Conservation (phyloP, 345 rosid genomes). For the Citrus sp. region DNA sequence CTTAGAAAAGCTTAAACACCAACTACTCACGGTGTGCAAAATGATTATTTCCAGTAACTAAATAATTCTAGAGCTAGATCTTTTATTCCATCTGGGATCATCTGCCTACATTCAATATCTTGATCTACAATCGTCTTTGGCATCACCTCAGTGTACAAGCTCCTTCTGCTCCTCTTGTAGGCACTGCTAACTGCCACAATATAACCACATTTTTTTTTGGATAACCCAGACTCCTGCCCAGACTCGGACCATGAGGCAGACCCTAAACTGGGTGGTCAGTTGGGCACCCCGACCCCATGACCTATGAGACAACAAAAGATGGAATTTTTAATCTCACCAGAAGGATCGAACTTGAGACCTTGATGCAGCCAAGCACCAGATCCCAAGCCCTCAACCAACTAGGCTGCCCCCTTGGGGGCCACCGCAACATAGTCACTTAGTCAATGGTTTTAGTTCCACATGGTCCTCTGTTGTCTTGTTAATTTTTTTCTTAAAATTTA, state of each 20-base stretch:
- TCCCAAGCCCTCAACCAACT: no score
- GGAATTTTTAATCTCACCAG: no score
- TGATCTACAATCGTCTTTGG: neutral
- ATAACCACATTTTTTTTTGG: neutral
- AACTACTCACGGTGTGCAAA: neutral
- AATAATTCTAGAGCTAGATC: neutral
- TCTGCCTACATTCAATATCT: neutral
- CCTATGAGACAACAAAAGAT: no score
- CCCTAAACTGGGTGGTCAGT: no score
- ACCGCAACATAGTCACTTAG: no score
- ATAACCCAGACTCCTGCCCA: no score
- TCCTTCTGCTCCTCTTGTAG: neutral
- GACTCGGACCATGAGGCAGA: no score
- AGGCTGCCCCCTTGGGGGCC: no score
- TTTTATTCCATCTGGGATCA: neutral
- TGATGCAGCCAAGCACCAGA: no score
- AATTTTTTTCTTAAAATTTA: neutral
- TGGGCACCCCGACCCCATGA: no score
- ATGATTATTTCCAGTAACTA: neutral
- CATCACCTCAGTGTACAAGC: neutral
- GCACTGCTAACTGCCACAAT: neutral
- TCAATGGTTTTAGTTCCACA: no score
- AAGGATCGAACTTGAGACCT: no score
- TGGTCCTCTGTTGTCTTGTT: neutral
- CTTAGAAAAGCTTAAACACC: neutral